Evolutionary conservation across 2,329 filamentous ascomycete species (phyloP).

Genomic region (Alternaria sp.): DNA sequence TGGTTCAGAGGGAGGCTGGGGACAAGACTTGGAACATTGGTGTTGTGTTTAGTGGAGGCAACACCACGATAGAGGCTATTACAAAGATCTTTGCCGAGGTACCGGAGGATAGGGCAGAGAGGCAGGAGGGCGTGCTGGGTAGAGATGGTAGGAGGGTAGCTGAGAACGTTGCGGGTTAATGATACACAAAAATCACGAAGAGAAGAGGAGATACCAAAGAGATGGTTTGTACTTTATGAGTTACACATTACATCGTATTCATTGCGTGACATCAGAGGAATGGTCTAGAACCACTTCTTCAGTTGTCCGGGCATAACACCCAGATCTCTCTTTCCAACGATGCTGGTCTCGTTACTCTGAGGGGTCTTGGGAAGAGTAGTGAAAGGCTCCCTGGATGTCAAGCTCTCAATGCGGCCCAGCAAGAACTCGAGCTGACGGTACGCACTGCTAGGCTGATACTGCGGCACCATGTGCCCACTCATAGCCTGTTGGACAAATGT

Average conservation of each 20-base stretch:
- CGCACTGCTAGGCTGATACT: conserved; percentile 73
- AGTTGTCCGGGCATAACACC: conserved; percentile 8
- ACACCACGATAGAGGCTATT: conserved; percentile 70
- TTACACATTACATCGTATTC: not conserved
- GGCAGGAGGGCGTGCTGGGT: conserved; percentile 53
- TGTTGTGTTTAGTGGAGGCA: conserved; percentile 70
- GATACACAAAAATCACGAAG: not conserved
- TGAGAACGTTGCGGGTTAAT: conserved; percentile 59
- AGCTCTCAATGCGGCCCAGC: conserved; percentile 71
- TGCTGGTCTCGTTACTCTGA: conserved; percentile 18
- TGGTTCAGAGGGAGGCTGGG: conserved; percentile 76
- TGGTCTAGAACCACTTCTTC: conserved; percentile 20
- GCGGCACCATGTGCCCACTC: conserved; percentile 72
- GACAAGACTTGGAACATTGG: conserved; percentile 77
- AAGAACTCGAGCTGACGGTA: conserved; percentile 80
- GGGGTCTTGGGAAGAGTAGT: conserved; percentile 31
- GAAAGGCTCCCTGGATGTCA: conserved; percentile 53
- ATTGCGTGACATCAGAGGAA: not conserved
- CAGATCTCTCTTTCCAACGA: conserved; percentile 14
- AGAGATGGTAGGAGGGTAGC: conserved; percentile 53
- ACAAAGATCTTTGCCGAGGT: conserved; percentile 60
- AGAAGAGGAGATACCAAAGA: not conserved
- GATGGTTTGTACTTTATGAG: not conserved
- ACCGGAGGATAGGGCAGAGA: conserved; percentile 43
- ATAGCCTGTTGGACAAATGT: conserved; percentile 73